Evolutionary conservation across 768 basidiomycete species (phyloP).

Genomic region (Hygrophorus pudorinus): DNA sequence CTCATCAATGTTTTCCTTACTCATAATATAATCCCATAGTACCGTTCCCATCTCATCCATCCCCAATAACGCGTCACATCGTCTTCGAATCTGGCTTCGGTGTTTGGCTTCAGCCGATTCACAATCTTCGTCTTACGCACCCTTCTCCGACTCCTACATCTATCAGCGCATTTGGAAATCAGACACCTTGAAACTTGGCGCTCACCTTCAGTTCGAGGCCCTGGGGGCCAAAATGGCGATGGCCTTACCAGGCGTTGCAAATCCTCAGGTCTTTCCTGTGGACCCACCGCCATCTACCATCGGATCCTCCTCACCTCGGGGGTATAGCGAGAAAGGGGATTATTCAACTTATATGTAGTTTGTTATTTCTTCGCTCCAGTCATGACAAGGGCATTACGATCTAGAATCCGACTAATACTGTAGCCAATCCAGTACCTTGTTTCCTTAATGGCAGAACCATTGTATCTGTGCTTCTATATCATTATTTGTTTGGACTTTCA

Average conservation of each 20-base stretch:
- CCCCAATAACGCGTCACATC: conserved; percentile 49
- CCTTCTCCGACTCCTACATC: conserved; percentile 39
- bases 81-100: conserved; percentile 55
- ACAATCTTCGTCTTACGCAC: conserved; percentile 20
- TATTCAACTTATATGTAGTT: too few species aligned
- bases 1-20: conserved; percentile 1
- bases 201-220: conserved; percentile 41
- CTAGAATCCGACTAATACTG: too few species aligned
- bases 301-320: neutral
- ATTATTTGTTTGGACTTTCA: neutral
- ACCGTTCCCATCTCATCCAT: conserved; percentile 42
- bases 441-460: neutral
- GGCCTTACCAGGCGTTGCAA: conserved; percentile 22
- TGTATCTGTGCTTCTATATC: neutral
- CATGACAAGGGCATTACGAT: too few species aligned
- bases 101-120: conserved; percentile 25
- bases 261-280: neutral
- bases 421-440: too few species aligned
- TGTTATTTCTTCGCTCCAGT: too few species aligned
- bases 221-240: conserved; percentile 41
- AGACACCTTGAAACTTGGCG: conserved; percentile 53
- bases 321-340: neutral
- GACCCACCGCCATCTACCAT: neutral
- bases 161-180: conserved; percentile 61
- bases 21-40: conserved; percentile 1